Percentiles rank a stretch among this genome's conserved stretches.
Evolutionary conservation across 805 yeast species (phyloP).

Genomic region (Sungouiozyma ichnusensis): DNA sequence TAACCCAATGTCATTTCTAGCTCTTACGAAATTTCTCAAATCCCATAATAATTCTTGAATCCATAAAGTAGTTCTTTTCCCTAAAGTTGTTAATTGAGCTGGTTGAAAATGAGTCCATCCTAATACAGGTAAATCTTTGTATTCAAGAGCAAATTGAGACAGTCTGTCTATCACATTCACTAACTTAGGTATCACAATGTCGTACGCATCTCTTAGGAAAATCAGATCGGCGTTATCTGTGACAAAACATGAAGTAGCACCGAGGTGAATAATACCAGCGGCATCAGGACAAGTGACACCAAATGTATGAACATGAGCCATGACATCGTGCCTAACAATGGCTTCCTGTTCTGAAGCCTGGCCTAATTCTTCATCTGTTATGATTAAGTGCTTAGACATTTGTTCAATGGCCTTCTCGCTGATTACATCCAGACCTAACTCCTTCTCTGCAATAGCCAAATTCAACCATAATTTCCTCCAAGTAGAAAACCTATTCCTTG

Average conservation of each 20-base stretch:
- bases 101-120: conserved; percentile 99
- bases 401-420: conserved; percentile 86
- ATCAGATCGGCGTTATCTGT: conserved; percentile 97
- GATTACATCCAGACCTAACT: conserved; percentile 74
- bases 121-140: conserved; percentile 91
- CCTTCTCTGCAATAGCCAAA: conserved; percentile 90
- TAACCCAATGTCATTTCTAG: conserved; percentile 90
- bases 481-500: conserved; percentile 89
- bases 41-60: conserved; percentile 97
- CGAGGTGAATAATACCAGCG: conserved; percentile 94
- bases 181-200: conserved; percentile 82
- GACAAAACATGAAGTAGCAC: conserved; percentile 96
- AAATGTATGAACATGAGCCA: conserved; percentile 97
- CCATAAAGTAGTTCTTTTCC: conserved; percentile 97
- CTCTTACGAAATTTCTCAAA: conserved; percentile 88
- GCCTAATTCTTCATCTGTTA: conserved; percentile 88
- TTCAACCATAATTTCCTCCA: conserved; percentile 98
- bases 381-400: conserved; percentile 64
- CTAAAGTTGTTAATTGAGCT: conserved; percentile 96
- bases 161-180: conserved; percentile 92
- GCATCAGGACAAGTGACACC: conserved; percentile 92
- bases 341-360: conserved; percentile 91
- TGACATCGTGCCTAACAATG: conserved; percentile 96
- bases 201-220: conserved; percentile 92
- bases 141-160: conserved; percentile 74